Percentiles rank a stretch among this genome's conserved stretches.
Evolutionary conservation across 805 yeast genomes (phyloP).

Genomic region (Naumovozyma castellii): DNA sequence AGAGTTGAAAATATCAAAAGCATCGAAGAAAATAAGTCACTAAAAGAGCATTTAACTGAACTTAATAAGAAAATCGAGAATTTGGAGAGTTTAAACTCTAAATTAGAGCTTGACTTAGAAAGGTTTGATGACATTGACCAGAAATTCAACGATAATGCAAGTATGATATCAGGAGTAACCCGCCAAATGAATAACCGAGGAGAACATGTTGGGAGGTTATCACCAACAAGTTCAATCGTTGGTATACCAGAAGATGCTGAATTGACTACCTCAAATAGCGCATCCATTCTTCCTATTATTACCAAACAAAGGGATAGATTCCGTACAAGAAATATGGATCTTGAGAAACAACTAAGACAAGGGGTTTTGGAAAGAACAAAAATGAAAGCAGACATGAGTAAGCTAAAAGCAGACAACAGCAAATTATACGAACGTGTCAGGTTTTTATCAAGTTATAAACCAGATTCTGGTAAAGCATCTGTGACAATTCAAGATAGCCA

Average conservation of each 20-base stretch:
- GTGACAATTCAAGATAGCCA: constrained; percentile 9
- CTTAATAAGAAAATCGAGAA: constrained; percentile 33
- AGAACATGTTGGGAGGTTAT: constrained; percentile 31
- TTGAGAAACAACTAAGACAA: constrained; percentile 71
- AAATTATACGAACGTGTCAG: constrained; percentile 72
- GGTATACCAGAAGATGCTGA: constrained; percentile 35
- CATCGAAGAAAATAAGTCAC: constrained; percentile 30
- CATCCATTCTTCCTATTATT: constrained; percentile 67
- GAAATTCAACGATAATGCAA: constrained; percentile 41
- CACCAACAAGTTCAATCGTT: constrained; percentile 46
- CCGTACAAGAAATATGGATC: constrained; percentile 68
- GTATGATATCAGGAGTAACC: constrained; percentile 54
- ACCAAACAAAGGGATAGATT: constrained; percentile 94
- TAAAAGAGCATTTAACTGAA: constrained; percentile 32
- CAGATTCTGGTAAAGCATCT: constrained; percentile 22
- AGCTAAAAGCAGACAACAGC: constrained; percentile 62
- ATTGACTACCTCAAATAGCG: constrained; percentile 24
- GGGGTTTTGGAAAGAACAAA: constrained; percentile 45
- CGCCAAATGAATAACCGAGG: constrained; percentile 30
- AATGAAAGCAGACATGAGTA: constrained; percentile 52
- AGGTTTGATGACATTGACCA: constrained; percentile 40
- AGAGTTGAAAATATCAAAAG: constrained; percentile 51
- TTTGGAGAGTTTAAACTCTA: constrained; percentile 41
- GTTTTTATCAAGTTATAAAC: constrained; percentile 47
- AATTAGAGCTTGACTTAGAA: constrained; percentile 67